Evolutionary conservation across 768 basidiomycete genomes (phyloP), one percentile per base, ranked within the genome.

Genomic region (Serendipita sp.): DNA sequence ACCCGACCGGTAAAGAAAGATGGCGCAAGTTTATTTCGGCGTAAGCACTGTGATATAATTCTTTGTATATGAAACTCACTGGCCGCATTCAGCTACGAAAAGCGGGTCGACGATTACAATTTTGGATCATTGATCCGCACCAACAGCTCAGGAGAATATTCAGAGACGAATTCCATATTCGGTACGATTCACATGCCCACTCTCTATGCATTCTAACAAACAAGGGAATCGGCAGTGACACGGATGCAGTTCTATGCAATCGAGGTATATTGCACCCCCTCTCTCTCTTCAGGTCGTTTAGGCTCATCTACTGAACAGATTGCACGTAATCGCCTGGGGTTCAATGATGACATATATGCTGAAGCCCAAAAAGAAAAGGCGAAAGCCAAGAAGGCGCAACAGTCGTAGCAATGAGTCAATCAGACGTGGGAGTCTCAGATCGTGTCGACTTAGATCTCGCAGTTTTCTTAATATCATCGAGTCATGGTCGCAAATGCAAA

Each of bases 51-150:
- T 27, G 18, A 43, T 2, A 6, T 58, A 33, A 33, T 58, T 23
- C 18, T 52, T 40, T 3, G n/a, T 63, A 1, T 53, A 5, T 64
- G 23, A 66, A 45, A 60, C 18, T 53, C 50, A 16, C 33, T 52
- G 55, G 63, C 45, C n/a, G 55, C 45, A 33, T 3, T 62, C 67
- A 90, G 90, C 65, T 96, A 94, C 75, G 88, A 95, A 75, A 85
- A 87, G 65, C 88, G 87, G 70, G 78, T 98, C 63, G 87, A 88
- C 70, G 92, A 97, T 68, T 91, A 87, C 76, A 98, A 98, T 79
- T 97, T 97, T 75, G 96, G 96, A 18, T 97, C 91, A 1, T 77
- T 99, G 68, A 87, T 99, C 67, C 83, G 96, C 62, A 85, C 82
- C 53, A 82, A 96, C 70, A 80, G 86, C 43, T 77, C 76, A 55